phyloP scores from a whole-genome alignment of 805 yeast species.

The Hanseniaspora pseudoguilliermondii region DNA sequence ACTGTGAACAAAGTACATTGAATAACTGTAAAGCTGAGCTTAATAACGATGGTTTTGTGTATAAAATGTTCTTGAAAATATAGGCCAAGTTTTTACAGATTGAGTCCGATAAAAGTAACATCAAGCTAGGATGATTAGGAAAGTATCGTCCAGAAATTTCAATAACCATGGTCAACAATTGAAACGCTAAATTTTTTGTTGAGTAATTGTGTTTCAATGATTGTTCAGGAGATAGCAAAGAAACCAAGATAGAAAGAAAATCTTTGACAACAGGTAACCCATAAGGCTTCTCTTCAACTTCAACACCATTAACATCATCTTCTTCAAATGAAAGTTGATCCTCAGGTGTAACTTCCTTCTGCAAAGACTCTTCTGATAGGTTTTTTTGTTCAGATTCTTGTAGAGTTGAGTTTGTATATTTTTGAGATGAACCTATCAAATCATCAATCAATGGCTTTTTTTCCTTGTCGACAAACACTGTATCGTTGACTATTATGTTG shows the following conservation, averaged over 20 bases:
- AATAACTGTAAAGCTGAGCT: conserved; percentile 67
- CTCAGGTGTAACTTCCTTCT: not conserved
- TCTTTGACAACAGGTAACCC: conserved; percentile 69
- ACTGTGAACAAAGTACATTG: conserved; percentile 53
- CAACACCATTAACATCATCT: conserved; percentile 5
- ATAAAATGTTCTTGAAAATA: conserved; percentile 47
- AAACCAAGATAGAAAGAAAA: conserved; percentile 59
- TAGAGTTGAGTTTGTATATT: conserved; percentile 5
- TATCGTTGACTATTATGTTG: conserved; percentile 25
- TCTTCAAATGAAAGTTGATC: not conserved
- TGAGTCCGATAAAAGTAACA: conserved; percentile 60
- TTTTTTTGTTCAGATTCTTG: conserved; percentile 14
- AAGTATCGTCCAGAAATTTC: conserved; percentile 65
- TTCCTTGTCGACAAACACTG: conserved; percentile 7
- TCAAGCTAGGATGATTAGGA: conserved; percentile 48
- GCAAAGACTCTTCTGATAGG: not conserved
- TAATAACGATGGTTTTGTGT: conserved; percentile 57
- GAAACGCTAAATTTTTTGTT: conserved; percentile 70
- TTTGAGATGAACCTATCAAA: conserved; percentile 13
- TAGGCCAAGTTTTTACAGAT: conserved; percentile 77
- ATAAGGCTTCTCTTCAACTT: conserved; percentile 26
- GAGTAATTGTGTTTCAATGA: conserved; percentile 77
- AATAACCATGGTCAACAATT: conserved; percentile 61
- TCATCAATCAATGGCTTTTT: conserved; percentile 12
- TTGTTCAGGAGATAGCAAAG: conserved; percentile 70